Percentiles rank a stretch among this genome's conserved stretches.
These are phyloP conservation scores for Stentor coeruleus DNA, from an alignment of 73 alveolate species.

Conservation along the genomic window DNA sequence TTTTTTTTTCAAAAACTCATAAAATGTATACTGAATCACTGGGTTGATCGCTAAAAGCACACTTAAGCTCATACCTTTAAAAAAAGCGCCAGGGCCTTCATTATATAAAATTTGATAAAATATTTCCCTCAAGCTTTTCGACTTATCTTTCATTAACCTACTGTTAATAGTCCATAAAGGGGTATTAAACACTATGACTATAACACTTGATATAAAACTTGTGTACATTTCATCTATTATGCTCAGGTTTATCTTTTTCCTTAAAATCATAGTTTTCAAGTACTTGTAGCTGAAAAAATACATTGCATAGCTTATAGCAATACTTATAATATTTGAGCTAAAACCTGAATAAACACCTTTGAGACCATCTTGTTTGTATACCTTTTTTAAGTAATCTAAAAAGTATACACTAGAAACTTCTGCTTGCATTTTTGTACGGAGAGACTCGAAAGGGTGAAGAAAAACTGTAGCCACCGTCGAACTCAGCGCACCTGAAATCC, in stretches of 20 bases:
- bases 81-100: slow-evolving; percentile 8
- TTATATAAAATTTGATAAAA: background rate
- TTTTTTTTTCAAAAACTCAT: background rate
- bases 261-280: background rate
- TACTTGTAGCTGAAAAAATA: background rate
- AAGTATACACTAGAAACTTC: background rate
- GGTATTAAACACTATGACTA: background rate
- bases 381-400: background rate
- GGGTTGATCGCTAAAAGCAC: background rate
- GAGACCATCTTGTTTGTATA: background rate
- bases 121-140: background rate
- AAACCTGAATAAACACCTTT: slow-evolving; percentile 1
- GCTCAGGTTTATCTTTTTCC: background rate
- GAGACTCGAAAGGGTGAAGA: slow-evolving; percentile 14
- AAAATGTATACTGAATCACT: background rate
- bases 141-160: background rate
- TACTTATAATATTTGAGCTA: background rate
- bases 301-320: background rate
- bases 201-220: background rate
- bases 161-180: slow-evolving; percentile 21
- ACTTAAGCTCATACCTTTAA: background rate
- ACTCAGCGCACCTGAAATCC: background rate
- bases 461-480: background rate
- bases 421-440: slow-evolving; percentile 2
- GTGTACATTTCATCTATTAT: background rate